Evolutionary conservation across 164 flowering plant genomes (phyloP), one percentile per base, ranked within the genome.

Genomic region (Berberis thunbergii): DNA sequence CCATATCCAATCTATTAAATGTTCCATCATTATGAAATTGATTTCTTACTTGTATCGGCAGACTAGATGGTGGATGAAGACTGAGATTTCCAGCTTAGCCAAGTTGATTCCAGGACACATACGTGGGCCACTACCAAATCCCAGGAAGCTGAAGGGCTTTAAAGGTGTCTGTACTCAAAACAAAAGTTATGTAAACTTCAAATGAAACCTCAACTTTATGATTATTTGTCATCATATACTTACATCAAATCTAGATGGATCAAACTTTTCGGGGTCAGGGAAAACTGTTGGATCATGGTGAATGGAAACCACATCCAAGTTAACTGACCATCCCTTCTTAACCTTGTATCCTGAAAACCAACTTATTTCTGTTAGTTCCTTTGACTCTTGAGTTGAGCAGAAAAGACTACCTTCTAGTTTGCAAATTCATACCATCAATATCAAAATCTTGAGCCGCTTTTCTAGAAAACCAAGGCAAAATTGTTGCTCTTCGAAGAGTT

Each of bases 51-150:
- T 79, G 83, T 80, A 85, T 81, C 75, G 77, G 81, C 78, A 71
- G 72, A 80, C 82, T 41, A 86, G 74, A 62, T 81, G 86, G 70
- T 82, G 91, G 45, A 86, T 73, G 75, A 86, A 83, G 50, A 86
- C 57, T 45, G 66, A 86, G 43, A 84, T 75, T 71, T 82, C 86
- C 52, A 86, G 64, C 69, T 77, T 86, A 11, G 91, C 91, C 62
- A 86, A 71, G 73, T 82, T 79, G 56, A 78, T 80, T 66, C 91
- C 88, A 6, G 88, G 88, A 61, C 88, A 86, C 85, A 82, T 84
- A 0, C 88, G 74, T 0, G 76, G 88, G 66, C 91, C 88, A 40
- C 68, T 78, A 4, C 91, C 91, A 45, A 86, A 86, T 26, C 88
- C 86, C 3, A 86, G 81, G 74, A 62, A 86, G 80, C 82, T 82